phyloP scores from a whole-genome alignment of 2,329 filamentous ascomycete species.

The Xylariales sp. region DNA sequence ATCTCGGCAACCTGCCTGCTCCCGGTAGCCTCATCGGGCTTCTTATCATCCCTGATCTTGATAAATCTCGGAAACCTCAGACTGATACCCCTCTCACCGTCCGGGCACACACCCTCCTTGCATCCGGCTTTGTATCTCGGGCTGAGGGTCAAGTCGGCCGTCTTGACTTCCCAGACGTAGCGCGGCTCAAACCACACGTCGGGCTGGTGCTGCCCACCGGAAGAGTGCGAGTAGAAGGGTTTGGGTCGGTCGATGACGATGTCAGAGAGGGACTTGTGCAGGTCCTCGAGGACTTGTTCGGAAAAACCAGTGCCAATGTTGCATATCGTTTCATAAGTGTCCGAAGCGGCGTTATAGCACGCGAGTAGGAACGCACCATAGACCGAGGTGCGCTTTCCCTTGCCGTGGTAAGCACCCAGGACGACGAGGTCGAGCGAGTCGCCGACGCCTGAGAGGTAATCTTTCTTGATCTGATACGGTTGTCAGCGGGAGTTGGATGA shows the following conservation, averaged over 20 bases:
- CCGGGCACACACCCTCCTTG: slow-evolving; percentile 70
- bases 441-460: slow-evolving; percentile 89
- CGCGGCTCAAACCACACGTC: slow-evolving; percentile 98
- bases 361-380: slow-evolving; percentile 95
- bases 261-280: slow-evolving; percentile 70
- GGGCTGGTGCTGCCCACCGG: slow-evolving; percentile 84
- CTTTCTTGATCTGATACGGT: slow-evolving; percentile 76
- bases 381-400: slow-evolving; percentile 90
- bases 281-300: slow-evolving; percentile 84
- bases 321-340: slow-evolving; percentile 92
- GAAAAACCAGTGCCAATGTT: slow-evolving; percentile 98
- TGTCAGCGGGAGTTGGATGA: slow-evolving; percentile 16
- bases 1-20: slow-evolving; percentile 88
- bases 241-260: slow-evolving; percentile 86
- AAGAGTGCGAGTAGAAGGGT: slow-evolving; percentile 87
- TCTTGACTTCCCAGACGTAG: slow-evolving; percentile 96
- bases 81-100: slow-evolving; percentile 74
- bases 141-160: slow-evolving; percentile 87
- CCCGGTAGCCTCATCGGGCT: slow-evolving; percentile 82
- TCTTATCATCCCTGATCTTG: slow-evolving; percentile 90
- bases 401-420: slow-evolving; percentile 87
- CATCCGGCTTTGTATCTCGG: slow-evolving; percentile 90
- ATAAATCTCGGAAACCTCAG: slow-evolving; percentile 92
- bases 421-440: slow-evolving; percentile 97
- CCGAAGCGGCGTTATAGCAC: slow-evolving; percentile 76